A percentile compares a stretch with the other conserved stretches of the same genome.
phyloP scores from a whole-genome alignment of 345 rosid species.

The Mangifera indica region DNA sequence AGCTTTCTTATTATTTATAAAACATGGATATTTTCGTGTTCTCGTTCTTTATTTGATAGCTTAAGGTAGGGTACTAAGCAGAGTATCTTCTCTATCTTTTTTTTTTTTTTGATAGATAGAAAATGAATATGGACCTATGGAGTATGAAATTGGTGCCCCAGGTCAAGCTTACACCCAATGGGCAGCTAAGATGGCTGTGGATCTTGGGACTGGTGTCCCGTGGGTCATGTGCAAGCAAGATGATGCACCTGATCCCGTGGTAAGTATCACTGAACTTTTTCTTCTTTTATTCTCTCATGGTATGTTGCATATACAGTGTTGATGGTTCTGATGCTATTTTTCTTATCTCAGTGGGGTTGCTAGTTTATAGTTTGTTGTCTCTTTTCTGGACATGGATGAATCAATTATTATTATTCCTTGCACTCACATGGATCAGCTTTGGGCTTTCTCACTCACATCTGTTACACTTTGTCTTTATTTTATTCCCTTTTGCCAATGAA shows the following conservation, averaged over 20 bases:
- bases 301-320: conserved; percentile 22
- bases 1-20: not conserved
- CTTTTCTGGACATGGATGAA: conserved; percentile 26
- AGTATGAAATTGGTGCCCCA: conserved; percentile 69
- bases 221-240: conserved; percentile 99
- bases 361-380: conserved; percentile 17
- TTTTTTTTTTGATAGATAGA: conserved; percentile 58
- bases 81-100: too few species aligned
- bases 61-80: not conserved
- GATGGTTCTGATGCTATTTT: conserved; percentile 37
- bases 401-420: conserved; percentile 34
- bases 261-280: conserved; percentile 34
- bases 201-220: conserved; percentile 93
- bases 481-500: conserved; percentile 8
- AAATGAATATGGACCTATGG: conserved; percentile 98
- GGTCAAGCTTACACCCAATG: conserved; percentile 72
- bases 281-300: conserved; percentile 23
- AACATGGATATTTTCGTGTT: not conserved
- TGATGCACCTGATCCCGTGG: conserved; percentile 96
- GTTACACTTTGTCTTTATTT: conserved; percentile 21
- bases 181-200: conserved; percentile 98
- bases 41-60: conserved; percentile 9
- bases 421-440: conserved; percentile 37
- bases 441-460: conserved; percentile 28
- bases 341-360: conserved; percentile 31